Evolutionary conservation across 1,284 basidiomycete species (phyloP), one percentile per base, ranked within the genome.

Genomic region (Moniliophthora roreri): DNA sequence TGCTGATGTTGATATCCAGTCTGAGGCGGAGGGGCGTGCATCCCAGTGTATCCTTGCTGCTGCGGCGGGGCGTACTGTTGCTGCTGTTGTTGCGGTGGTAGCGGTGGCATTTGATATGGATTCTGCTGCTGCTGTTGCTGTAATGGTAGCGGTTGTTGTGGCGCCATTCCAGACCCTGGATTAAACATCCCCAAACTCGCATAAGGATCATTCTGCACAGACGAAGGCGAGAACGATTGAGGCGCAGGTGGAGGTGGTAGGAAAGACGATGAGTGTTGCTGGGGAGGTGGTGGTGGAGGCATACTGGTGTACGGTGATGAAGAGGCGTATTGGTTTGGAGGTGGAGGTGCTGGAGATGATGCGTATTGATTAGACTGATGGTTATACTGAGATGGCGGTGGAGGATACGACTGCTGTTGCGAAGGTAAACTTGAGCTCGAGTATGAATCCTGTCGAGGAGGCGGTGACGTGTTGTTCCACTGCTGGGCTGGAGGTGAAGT

Each of bases 141-240:
- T 48, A 58, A 52, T 9, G 66, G 60, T 11, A 66, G 60, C 0
- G 69, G 68, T 3, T 69, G 65, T 0, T 67, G 60, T 3, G 74
- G 50, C n/a, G 61, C 62, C n/a, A 63, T 46, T 15, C 42, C 32
- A 51, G 66, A 68, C 34, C 50, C 63, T 32, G 59, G 56, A 16
- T 66, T 66, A 40, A 84, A 79, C 58, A 80, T 62, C 3, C 73
- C 71, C 1, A 85, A 68, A 48, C 62, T 72, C 0, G 79, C 80
- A 53, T 85, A 86, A 1, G 83, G 82, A 64, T 85, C 81, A 38
- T 39, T 56, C 6, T 63, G 62, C 4, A 70, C 60, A 0, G 72
- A 67, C 24, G 66, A 57, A 18, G 66, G 54, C 24, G 74, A 67
- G n/a, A 70, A 59, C 9, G 67, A 71, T 3, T 69, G 61, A 9